Evolutionary conservation across 1,284 basidiomycete species (phyloP).

Genomic region (Rhizoctonia solani): DNA sequence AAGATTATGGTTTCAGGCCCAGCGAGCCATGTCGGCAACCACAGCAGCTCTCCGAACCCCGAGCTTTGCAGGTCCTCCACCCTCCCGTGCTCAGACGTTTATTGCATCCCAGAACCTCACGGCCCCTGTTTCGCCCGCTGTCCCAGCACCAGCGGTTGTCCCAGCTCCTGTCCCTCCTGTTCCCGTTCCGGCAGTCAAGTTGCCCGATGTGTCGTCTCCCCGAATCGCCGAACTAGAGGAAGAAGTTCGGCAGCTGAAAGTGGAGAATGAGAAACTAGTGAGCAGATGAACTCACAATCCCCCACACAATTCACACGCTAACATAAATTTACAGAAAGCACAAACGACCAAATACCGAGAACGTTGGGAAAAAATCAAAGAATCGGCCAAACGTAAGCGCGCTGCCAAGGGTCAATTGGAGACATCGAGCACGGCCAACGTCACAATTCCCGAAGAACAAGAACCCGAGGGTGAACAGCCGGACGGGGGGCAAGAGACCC

Average conservation of each 20-base stretch:
- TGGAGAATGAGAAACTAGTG: conserved; percentile 84
- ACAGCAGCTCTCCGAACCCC: conserved; percentile 55
- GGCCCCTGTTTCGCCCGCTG: not conserved
- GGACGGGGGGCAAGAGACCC: not conserved
- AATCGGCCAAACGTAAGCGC: conserved; percentile 82
- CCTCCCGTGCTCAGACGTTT: conserved; percentile 31
- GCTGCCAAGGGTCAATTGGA: conserved; percentile 78
- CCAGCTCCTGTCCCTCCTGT: conserved; percentile 11
- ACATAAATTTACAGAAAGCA: conserved; percentile 60
- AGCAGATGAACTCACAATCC: conserved; percentile 42
- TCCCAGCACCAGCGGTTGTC: not conserved
- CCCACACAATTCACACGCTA: conserved; percentile 7
- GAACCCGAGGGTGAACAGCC: not conserved
- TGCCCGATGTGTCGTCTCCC: conserved; percentile 46
- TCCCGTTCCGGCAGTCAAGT: conserved; percentile 50
- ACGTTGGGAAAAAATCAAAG: conserved; percentile 86
- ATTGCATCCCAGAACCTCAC: conserved; percentile 6
- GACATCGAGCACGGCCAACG: conserved; percentile 24
- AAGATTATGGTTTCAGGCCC: conserved; percentile 24
- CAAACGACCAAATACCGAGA: conserved; percentile 84
- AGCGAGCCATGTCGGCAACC: conserved; percentile 36
- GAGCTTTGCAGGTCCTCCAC: conserved; percentile 58
- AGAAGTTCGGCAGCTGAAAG: conserved; percentile 62
- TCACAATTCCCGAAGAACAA: conserved; percentile 25
- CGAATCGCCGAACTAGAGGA: conserved; percentile 75